phyloP scores from a whole-genome alignment of 2,329 filamentous ascomycete species.

The Aplosporella prunicola region DNA sequence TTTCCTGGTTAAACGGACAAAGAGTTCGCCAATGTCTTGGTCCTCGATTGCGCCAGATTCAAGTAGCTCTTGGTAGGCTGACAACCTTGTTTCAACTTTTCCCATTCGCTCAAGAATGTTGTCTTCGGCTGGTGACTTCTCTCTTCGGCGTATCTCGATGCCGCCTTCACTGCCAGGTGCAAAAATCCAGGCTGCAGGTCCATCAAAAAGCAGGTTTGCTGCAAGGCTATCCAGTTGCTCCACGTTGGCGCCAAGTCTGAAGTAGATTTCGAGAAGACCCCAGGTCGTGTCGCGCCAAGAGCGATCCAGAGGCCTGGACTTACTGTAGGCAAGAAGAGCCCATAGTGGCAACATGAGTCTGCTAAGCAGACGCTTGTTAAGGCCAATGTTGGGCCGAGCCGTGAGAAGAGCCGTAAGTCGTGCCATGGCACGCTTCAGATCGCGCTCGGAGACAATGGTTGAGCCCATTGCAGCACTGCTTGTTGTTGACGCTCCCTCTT shows the following conservation, averaged over 20 bases:
- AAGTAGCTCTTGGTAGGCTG: constrained; percentile 28
- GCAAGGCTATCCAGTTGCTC: constrained; percentile 44
- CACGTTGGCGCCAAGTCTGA: constrained; percentile 47
- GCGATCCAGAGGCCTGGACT: constrained; percentile 20
- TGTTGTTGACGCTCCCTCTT: not conserved
- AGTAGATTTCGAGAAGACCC: constrained; percentile 45
- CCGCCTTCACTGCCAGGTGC: constrained; percentile 35
- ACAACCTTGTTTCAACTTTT: constrained; percentile 20
- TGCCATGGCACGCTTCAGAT: constrained; percentile 44
- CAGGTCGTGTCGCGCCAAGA: constrained; percentile 40
- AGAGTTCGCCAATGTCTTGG: constrained; percentile 49
- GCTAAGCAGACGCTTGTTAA: constrained; percentile 52
- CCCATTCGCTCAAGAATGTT: constrained; percentile 64
- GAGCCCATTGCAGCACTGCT: too few species aligned
- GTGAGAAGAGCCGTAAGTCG: constrained; percentile 48
- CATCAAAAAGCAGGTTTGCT: constrained; percentile 47
- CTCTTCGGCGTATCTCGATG: constrained; percentile 47
- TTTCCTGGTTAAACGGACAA: constrained; percentile 48
- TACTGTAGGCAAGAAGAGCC: constrained; percentile 48
- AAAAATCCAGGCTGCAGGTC: constrained; percentile 47
- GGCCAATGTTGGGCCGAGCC: constrained; percentile 57
- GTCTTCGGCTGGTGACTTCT: constrained; percentile 79
- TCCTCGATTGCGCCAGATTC: constrained; percentile 43
- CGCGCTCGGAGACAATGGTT: constrained; percentile 39
- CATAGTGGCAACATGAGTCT: constrained; percentile 54